phyloP scores from a whole-genome alignment of 2,329 filamentous ascomycete genomes.

The Trichophaea hybrida region DNA sequence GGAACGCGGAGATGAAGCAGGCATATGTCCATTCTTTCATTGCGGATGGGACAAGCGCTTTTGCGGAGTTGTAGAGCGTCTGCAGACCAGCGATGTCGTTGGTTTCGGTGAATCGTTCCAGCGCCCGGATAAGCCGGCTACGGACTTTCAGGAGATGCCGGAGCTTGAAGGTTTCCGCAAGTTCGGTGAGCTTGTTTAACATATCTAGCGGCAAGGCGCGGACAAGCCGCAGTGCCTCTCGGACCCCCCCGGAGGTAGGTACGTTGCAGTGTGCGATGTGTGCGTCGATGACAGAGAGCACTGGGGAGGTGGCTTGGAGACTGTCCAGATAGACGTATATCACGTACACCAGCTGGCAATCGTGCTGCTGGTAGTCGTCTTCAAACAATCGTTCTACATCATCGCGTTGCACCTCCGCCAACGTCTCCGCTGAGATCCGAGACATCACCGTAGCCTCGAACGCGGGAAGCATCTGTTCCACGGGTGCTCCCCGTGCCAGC shows the following conservation, averaged over 20 bases:
- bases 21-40: slow-evolving; percentile 29
- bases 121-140: neutral
- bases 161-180: neutral
- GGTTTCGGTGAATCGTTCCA: neutral
- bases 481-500: slow-evolving; percentile 1
- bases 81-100: slow-evolving; percentile 5
- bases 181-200: slow-evolving; percentile 5
- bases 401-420: neutral
- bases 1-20: slow-evolving; percentile 36
- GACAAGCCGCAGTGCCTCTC: neutral
- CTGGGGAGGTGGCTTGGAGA: neutral
- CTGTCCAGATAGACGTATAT: neutral
- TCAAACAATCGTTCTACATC: neutral
- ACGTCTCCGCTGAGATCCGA: neutral
- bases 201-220: neutral
- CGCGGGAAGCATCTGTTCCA: slow-evolving; percentile 4
- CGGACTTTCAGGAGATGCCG: neutral
- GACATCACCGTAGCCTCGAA: slow-evolving; percentile 13
- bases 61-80: slow-evolving; percentile 6
- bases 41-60: neutral
- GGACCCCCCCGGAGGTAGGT: neutral
- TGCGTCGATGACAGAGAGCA: slow-evolving; percentile 4
- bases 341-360: neutral
- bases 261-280: neutral
- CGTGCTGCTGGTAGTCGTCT: neutral